A percentile compares a stretch with the other conserved stretches of the same genome.
These are phyloP conservation scores for Mortierella antarctica DNA, from an alignment of 192 early-diverging fungal genomes.

Conservation along the genomic window DNA sequence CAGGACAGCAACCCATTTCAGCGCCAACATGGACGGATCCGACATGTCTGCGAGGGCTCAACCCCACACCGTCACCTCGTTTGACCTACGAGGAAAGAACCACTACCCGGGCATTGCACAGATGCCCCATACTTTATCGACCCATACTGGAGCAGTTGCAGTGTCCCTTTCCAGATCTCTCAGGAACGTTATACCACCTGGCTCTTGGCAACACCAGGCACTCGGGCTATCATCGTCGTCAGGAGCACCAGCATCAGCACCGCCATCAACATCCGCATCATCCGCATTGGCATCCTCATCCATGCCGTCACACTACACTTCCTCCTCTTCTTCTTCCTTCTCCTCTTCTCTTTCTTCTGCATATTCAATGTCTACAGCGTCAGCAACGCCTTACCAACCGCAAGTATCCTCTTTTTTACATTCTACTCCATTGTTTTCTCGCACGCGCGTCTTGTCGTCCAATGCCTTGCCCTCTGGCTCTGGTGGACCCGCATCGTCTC, in stretches of 20 bases:
- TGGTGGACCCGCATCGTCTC: neutral
- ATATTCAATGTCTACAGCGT: neutral
- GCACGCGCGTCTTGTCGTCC: conserved; percentile 1
- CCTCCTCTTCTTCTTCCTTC: conserved; percentile 25
- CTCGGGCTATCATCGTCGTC: neutral
- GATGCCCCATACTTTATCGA: conserved; percentile 6
- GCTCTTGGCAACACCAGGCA: conserved; percentile 10
- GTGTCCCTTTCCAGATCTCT: conserved; percentile 6
- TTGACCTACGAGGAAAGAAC: conserved; percentile 8
- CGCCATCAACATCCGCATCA: conserved; percentile 11
- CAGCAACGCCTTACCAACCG: neutral
- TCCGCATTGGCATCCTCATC: conserved; percentile 2
- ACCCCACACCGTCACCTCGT: conserved; percentile 10
- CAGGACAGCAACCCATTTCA: neutral
- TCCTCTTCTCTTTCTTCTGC: conserved; percentile 16
- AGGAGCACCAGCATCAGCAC: conserved; percentile 5
- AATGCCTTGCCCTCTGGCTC: neutral
- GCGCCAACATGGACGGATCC: neutral
- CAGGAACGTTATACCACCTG: conserved; percentile 14
- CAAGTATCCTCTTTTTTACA: conserved; percentile 13
- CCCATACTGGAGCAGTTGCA: conserved; percentile 6
- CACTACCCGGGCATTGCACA: conserved; percentile 43
- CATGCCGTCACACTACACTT: conserved; percentile 1
- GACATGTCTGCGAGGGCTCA: conserved; percentile 16
- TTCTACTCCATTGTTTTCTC: conserved; percentile 16